Base-by-base conservation (phyloP, 2,329 filamentous ascomycete species). In the Fusarium nisikadoi region DNA sequence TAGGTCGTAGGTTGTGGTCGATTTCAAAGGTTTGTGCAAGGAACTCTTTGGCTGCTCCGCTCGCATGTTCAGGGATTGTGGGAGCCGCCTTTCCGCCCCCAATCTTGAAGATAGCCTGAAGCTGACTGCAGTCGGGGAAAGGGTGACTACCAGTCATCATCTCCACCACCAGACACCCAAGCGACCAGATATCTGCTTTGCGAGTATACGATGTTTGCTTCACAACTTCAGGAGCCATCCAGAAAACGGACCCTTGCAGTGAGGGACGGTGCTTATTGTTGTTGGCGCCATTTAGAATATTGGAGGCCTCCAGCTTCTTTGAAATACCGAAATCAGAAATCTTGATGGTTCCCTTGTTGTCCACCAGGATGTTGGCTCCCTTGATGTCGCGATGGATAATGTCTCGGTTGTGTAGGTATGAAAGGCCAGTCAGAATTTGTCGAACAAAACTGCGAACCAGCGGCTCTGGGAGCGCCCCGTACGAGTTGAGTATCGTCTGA, bases 301-400 rank as follows among this genome's bases (percentile, higher is more conserved):
- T 96, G 63, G 94, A 92, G 19, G 94, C 94, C 82, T 98, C 95
- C 43, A 98, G 93, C 81, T 97, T 97, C 87, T 99, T 99, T 68
- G 93, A 97, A 80, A 99, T 98, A 79, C 96, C 96, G 77, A 99
- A 99, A 86, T 99, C 96, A 13, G 95, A 98, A 74, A 99, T 99
- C 84, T 99, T 99, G 84, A 99, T 97, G 12, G 94, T 95, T 65
- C 96, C 96, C 83, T 98, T 98, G 86, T 98, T 98, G 85, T 99
- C 96, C 63, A 99, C 96, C 9, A 99, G 90, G 75, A 99, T 97
- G 80, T 99, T 99, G 81, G 96, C 96, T 52, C 96, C 96, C 85
- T 99, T 99, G 88, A 99, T 98, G 79, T 99, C 96, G 68, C 96
- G 93, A 81, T 99, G 96, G 76, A 99, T 98, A 79, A 99, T 99